Evolutionary conservation across 2,329 filamentous ascomycete species (phyloP), one percentile per base, ranked within the genome.

Genomic region (Exophiala sideris): DNA sequence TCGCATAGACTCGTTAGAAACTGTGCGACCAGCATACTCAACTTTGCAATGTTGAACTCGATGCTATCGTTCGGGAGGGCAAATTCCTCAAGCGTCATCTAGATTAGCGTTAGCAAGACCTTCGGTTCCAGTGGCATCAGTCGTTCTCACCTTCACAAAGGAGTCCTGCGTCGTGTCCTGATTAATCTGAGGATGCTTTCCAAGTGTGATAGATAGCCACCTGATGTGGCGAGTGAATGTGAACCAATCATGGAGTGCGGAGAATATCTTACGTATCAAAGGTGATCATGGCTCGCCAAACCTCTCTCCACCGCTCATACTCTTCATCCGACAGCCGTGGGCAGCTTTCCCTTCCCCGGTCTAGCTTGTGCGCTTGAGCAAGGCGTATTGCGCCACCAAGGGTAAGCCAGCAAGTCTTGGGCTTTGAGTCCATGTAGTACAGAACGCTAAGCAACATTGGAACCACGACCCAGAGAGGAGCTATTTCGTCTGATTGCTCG

Each of bases 281-380:
- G 20, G 35, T 38, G 46, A 48, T 48, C 33, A 48, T 48, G 46
- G 46, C 46, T 20, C 46, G 33, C 46, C 46, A 48, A 48, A 48
- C 46, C 35, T 48, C 7, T 48, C 46, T 48, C 46, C 35, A 21
- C 46, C 46, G 14, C 46, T 38, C 46, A 20, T 39, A 48, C 34
- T 48, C 46, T 16, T 40, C 33, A 38, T 4, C n/a, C 35, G 32
- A 48, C n/a, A 48, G 14, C 10, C 34, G 18, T 18, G 29, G 12
- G 20, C 16, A 16, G 35, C 18, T 24, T 24, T 5, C 32, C 21
- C 35, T 36, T 39, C 12, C 46, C 12, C 34, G 35, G 16, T 48
- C 46, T 48, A 48, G 5, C 12, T 48, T 48, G 34, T 47, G 45
- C 45, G 34, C 45, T 33, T 47, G 45, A 47, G 45, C 45, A 47